Conservation (phyloP, 208 protist species). For the Trypanosoma platydactyli region DNA sequence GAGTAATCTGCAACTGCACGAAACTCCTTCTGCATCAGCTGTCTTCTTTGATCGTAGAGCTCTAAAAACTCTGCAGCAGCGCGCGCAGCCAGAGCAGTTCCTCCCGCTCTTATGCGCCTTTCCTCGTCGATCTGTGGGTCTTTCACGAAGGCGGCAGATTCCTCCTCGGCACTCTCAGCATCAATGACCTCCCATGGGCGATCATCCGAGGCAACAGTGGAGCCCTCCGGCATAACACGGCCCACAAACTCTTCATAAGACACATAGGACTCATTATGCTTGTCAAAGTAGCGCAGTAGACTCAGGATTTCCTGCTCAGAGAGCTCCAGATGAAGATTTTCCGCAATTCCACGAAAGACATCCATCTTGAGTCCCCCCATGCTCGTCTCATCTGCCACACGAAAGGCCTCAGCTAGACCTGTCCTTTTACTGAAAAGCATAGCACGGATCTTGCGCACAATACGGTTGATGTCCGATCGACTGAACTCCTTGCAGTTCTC, state of each 20-base stretch:
- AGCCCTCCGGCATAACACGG: constrained; percentile 77
- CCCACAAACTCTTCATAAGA: constrained; percentile 88
- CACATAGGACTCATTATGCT: constrained; percentile 87
- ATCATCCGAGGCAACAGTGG: constrained; percentile 57
- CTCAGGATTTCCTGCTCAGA: constrained; percentile 92
- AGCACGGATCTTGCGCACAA: constrained; percentile 87
- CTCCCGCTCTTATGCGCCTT: constrained; percentile 34
- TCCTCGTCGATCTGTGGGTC: constrained; percentile 63
- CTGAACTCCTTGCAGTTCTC: constrained; percentile 75
- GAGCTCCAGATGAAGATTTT: constrained; percentile 62
- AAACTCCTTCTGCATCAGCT: constrained; percentile 90
- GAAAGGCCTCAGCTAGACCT: constrained; percentile 83
- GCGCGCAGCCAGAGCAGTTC: constrained; percentile 45
- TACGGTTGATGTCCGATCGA: constrained; percentile 85
- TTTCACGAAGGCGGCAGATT: constrained; percentile 59
- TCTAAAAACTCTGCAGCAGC: constrained; percentile 70
- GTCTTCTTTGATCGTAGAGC: constrained; percentile 81
- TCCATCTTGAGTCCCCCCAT: constrained; percentile 70
- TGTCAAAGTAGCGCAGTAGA: constrained; percentile 92
- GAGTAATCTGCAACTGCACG: constrained; percentile 88
- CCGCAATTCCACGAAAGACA: constrained; percentile 78
- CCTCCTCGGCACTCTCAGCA: constrained; percentile 53
- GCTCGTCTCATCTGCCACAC: constrained; percentile 59
- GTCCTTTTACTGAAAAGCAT: constrained; percentile 80
- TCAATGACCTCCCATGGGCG: constrained; percentile 77